Evolutionary conservation across 2,329 filamentous ascomycete genomes (phyloP), one percentile per base, ranked within the genome.

Genomic region (Exophiala aquamarina): DNA sequence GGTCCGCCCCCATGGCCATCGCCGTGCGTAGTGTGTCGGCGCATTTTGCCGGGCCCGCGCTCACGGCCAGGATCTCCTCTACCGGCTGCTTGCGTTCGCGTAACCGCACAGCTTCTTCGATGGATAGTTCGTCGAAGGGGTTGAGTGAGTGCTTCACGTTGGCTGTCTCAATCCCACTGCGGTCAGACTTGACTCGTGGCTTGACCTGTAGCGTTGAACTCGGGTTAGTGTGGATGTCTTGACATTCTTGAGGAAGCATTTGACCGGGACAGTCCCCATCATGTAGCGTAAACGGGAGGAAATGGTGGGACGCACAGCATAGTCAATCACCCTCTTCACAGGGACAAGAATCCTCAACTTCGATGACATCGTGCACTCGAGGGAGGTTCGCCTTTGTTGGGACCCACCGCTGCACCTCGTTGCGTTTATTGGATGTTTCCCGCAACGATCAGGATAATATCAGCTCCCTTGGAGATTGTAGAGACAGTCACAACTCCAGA

Each of bases 61-160:
- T 87, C 69, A 97, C 83, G 61, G 89, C 87, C 66, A 93, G 84
- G 65, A 98, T 97, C 68, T 96, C 90, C 59, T 90, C 85, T 53
- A 98, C 91, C 62, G 86, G 84, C 14, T 83, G 79, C 14, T 82
- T 82, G 76, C 88, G 87, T 70, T 97, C 92, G 69, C 93, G 91
- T 66, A 98, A 86, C 32, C 89, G 89, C 41, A 96, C 88, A 41
- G 91, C 89, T 75, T 97, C 93, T 74, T 98, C 93, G 69, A 98
- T 84, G 34, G 90, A 94, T 64, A 98, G 87, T 71, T 98, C 93
- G 77, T 98, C 93, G 73, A 98, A 98, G 15, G 93, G 93, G 78
- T 97, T 98, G 82, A 98, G 92, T 67, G 86, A 91, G 79, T 97
- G 92, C 74, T 97, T 97, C 64, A 97, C 90, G 59, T 88, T 88